Percentiles rank a stretch among this genome's conserved stretches.
phyloP scores from a whole-genome alignment of 1,139 yeast species.

The Geotrichum siamense region DNA sequence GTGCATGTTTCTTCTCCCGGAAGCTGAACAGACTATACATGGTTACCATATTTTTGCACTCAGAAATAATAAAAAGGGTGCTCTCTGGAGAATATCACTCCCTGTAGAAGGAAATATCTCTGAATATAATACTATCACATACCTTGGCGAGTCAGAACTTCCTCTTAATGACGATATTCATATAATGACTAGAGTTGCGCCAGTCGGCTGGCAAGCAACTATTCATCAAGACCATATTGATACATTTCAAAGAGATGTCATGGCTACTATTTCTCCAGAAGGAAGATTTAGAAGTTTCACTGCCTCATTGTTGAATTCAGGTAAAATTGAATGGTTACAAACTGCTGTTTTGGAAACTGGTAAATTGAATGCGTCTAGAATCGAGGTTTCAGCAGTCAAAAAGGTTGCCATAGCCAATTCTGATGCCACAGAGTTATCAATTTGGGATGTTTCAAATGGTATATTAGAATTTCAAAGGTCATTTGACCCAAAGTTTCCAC shows the following conservation, averaged over 20 bases:
- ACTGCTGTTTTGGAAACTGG: constrained; percentile 48
- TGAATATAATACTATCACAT: constrained; percentile 6
- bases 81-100: constrained; percentile 16
- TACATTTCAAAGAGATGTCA: constrained; percentile 42
- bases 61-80: constrained; percentile 29
- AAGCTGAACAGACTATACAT: constrained; percentile 31
- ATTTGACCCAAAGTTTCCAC: constrained; percentile 33
- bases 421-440: constrained; percentile 44
- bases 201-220: constrained; percentile 48
- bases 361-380: constrained; percentile 43
- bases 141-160: constrained; percentile 20
- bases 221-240: constrained; percentile 36
- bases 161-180: constrained; percentile 33
- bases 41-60: constrained; percentile 43
- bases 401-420: constrained; percentile 66
- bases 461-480: constrained; percentile 56
- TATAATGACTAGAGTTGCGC: constrained; percentile 56
- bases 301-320: constrained; percentile 31
- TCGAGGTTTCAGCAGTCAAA: constrained; percentile 68
- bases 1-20: constrained; percentile 45
- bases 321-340: constrained; percentile 45
- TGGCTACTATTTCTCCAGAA: constrained; percentile 49
- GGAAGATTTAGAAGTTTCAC: constrained; percentile 55
- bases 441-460: constrained; percentile 71
- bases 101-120: constrained; percentile 6